Evolutionary conservation across 2,329 filamentous ascomycete genomes (phyloP).

Genomic region (Chaetomium globosum): DNA sequence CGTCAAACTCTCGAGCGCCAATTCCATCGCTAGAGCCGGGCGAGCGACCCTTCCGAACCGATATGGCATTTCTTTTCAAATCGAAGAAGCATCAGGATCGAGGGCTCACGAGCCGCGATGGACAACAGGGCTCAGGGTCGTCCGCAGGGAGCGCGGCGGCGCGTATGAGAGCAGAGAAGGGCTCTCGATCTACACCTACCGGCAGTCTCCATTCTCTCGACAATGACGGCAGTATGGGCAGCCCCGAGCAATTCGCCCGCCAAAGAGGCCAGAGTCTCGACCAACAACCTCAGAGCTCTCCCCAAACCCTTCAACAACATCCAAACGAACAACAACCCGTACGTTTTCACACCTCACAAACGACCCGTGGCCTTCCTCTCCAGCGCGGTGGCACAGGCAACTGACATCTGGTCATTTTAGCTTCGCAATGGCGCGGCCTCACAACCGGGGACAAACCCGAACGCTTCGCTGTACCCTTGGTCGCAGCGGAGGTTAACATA

Average conservation of each 20-base stretch:
- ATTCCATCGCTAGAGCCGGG: slow-evolving; percentile 43
- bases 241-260: slow-evolving; percentile 66
- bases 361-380: slow-evolving; percentile 17
- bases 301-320: slow-evolving; percentile 50
- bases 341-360: slow-evolving; percentile 37
- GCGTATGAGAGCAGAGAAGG: slow-evolving; percentile 60
- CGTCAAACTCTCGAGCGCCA: slow-evolving; percentile 43
- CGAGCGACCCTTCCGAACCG: slow-evolving; percentile 46
- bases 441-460: slow-evolving; percentile 56
- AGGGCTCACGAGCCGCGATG: slow-evolving; percentile 58
- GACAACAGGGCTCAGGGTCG: slow-evolving; percentile 50
- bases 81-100: slow-evolving; percentile 76
- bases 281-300: slow-evolving; percentile 53
- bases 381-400: slow-evolving; percentile 8
- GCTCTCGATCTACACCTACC: slow-evolving; percentile 68
- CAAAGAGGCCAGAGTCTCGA: slow-evolving; percentile 57
- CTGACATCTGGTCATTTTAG: slow-evolving; percentile 42
- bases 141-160: slow-evolving; percentile 54
- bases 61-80: slow-evolving; percentile 82
- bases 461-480: slow-evolving; percentile 90
- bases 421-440: slow-evolving; percentile 54
- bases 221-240: slow-evolving; percentile 58
- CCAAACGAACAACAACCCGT: slow-evolving; percentile 49
- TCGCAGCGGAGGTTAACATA: slow-evolving; percentile 88
- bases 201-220: slow-evolving; percentile 75